Percentiles rank a stretch among this genome's conserved stretches.
Evolutionary conservation across 176 grass and related monocot genomes (phyloP).

Genomic region (Oryza longistaminata): DNA sequence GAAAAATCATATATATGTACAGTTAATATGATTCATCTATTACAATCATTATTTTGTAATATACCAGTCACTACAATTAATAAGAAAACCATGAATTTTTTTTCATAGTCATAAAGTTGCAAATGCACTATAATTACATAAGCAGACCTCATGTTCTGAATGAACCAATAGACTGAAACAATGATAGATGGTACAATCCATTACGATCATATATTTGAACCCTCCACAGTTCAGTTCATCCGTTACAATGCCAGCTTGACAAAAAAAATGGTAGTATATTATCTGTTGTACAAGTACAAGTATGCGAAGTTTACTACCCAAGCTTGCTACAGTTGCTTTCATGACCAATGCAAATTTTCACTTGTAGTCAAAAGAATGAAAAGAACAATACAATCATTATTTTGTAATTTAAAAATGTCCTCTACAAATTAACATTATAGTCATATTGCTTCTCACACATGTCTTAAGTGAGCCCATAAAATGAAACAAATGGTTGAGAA

Average conservation of each 20-base stretch:
- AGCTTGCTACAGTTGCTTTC: not conserved
- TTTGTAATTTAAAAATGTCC: not conserved
- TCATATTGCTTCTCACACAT: not conserved
- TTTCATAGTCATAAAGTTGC: not conserved
- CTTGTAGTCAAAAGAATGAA: not conserved
- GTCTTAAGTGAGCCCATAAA: not conserved
- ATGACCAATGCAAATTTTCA: not conserved
- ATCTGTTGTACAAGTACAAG: not conserved
- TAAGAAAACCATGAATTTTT: not conserved
- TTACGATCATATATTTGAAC: not conserved
- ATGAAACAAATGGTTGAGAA: not conserved
- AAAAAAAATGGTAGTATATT: not conserved
- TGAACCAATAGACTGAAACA: not conserved
- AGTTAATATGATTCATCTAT: not conserved
- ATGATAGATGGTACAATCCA: not conserved
- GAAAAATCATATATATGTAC: not conserved
- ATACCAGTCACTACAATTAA: not conserved
- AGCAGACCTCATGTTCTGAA: not conserved
- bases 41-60: not conserved
- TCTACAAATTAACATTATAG: not conserved
- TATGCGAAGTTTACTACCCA: not conserved
- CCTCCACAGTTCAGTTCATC: not conserved
- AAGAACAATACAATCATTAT: not conserved
- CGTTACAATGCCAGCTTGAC: not conserved
- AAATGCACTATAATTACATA: not conserved